Evolutionary conservation across 2,329 filamentous ascomycete species (phyloP), one percentile per base, ranked within the genome.

Genomic region (Penicillium corylophilum): DNA sequence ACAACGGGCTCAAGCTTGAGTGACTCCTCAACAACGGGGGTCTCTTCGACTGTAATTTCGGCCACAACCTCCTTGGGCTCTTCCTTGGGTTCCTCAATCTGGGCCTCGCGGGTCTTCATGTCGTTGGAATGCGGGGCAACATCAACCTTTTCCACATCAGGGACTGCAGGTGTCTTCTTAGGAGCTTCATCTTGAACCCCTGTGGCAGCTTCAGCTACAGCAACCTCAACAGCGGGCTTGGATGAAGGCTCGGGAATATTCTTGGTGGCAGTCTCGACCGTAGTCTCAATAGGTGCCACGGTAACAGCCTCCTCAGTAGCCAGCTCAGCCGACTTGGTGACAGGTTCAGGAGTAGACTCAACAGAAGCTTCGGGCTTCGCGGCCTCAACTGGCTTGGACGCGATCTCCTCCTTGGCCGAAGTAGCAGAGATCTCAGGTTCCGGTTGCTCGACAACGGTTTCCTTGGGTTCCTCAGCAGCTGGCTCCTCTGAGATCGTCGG

Each of bases 401-500:
- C 26, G 24, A 10, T 28, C 44, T 24, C 13, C 10, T 50, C 46
- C 22, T 40, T 40, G 20, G 22, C 16, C 7, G 36, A 31, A n/a
- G 41, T 15, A 22, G 43, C 5, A 28, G 28, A 15, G 23, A 28
- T 31, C n/a, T 56, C 38, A 13, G 49, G 23, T 15, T 58, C 44
- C 15, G 51, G 33, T 20, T 54, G 44, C 42, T 56, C 55, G 15
- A 38, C 26, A 16, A 46, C 48, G 20, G 29, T 26, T 28, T 44
- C 40, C 2, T 54, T 16, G 18, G 55, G 15, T 20, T 52, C 46
- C 9, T 45, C 24, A 9, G 44, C 15, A 10, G 31, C 29, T 26
- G 55, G 24, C 22, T 56, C 55, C 44, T 59, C 54, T 1, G 50
- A 41, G 28, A 50, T 54, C 18, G 28, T 33, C 12, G 47, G 38